Percentiles rank a stretch among this genome's conserved stretches.
Evolutionary conservation across 164 flowering plant species (phyloP).

Genomic region (Cinnamomum micranthum): DNA sequence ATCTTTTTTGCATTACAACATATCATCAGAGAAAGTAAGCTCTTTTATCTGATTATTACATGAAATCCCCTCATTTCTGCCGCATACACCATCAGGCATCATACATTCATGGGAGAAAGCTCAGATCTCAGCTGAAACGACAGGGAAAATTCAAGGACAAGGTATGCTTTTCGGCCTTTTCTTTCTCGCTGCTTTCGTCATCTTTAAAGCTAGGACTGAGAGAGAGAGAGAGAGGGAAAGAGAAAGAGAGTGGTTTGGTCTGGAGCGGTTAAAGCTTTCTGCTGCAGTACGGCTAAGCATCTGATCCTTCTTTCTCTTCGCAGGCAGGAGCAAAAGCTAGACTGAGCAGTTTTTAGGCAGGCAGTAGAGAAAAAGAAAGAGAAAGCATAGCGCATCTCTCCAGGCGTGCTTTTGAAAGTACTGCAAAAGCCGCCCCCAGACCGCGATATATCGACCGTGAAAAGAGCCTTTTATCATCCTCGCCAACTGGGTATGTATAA

Average conservation of each 20-base stretch:
- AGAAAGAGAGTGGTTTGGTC: not conserved
- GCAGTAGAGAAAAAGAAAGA: not conserved
- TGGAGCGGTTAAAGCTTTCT: not conserved
- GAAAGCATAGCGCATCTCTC: conserved; percentile 17
- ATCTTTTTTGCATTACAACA: not conserved
- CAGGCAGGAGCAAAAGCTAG: not conserved
- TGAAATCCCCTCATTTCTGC: not conserved
- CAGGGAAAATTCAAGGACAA: conserved; percentile 2
- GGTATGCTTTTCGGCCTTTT: conserved; percentile 2
- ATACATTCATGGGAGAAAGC: not conserved
- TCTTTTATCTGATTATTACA: no score
- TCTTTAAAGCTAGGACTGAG: not conserved
- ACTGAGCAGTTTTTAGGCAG: conserved; percentile 7
- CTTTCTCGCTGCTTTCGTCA: not conserved
- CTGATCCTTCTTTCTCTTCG: conserved; percentile 3
- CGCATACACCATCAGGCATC: not conserved
- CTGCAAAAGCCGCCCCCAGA: conserved; percentile 20
- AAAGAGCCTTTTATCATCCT: conserved; percentile 14
- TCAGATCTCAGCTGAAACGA: conserved; percentile 1
- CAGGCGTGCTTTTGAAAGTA: conserved; percentile 20
- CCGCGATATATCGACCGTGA: conserved; percentile 20
- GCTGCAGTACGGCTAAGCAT: conserved; percentile 12
- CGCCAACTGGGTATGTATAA: not conserved
- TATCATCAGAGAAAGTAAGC: not conserved
- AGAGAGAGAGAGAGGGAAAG: not conserved